Conservation (phyloP, 495 filamentous ascomycete genomes). For the Cercophora samala region DNA sequence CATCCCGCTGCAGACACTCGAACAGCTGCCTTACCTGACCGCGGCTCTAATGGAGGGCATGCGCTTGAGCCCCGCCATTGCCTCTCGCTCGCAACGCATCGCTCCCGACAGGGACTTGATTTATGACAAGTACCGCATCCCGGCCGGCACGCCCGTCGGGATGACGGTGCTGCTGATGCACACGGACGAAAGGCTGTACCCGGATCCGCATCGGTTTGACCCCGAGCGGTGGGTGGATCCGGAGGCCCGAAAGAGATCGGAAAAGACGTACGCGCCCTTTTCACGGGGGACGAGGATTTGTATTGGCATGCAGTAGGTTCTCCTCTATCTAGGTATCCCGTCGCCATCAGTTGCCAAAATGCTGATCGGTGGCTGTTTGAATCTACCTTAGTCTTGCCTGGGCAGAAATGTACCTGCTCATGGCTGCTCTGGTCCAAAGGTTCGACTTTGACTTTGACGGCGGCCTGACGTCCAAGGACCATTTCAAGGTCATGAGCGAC, state of each 20-base stretch:
- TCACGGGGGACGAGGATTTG: constrained; percentile 27
- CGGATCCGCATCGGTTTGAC: constrained; percentile 19
- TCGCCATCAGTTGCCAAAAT: too few species aligned
- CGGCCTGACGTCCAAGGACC: constrained; percentile 19
- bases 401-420: constrained; percentile 30
- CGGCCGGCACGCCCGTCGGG: constrained; percentile 37
- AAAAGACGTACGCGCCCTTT: constrained; percentile 29
- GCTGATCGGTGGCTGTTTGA: background rate
- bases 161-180: constrained; percentile 39
- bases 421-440: constrained; percentile 20
- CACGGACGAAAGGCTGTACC: constrained; percentile 25
- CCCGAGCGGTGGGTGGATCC: constrained; percentile 25
- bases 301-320: constrained; percentile 34
- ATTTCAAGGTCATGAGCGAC: constrained; percentile 27
- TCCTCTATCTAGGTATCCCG: background rate
- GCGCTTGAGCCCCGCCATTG: constrained; percentile 35
- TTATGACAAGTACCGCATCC: constrained; percentile 47
- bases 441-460: constrained; percentile 30
- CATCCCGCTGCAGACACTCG: constrained; percentile 22
- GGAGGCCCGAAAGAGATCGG: constrained; percentile 13
- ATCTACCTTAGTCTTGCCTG: constrained; percentile 28
- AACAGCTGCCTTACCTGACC: constrained; percentile 37
- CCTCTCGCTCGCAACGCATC: constrained; percentile 37
- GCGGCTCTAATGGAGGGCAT: constrained; percentile 38
- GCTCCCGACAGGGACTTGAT: constrained; percentile 33